A percentile compares a stretch with the other conserved stretches of the same genome.
These are phyloP conservation scores for Nicotiana rustica DNA, from an alignment of 305 asterid species.

Conservation along the genomic window DNA sequence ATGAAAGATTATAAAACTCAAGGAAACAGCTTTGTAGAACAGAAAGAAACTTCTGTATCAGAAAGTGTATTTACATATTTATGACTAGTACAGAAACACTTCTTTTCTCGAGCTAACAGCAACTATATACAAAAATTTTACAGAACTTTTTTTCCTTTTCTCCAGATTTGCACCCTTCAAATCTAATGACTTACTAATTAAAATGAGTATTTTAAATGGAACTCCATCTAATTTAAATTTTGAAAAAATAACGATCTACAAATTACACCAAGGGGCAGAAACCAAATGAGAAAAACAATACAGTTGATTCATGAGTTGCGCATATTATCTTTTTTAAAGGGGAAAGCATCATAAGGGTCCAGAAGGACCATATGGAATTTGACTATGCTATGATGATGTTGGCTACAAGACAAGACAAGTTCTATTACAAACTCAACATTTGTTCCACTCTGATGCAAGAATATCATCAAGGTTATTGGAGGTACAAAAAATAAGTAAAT, in stretches of 20 bases:
- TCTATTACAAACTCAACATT: neutral
- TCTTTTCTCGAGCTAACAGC: neutral
- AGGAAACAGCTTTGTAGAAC: constrained; percentile 25
- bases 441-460: neutral
- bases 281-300: neutral
- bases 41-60: neutral
- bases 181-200: neutral
- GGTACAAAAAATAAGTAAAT: neutral
- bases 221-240: neutral
- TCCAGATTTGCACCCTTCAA: neutral
- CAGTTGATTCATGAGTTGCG: neutral
- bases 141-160: neutral
- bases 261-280: neutral
- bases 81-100: neutral
- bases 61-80: neutral
- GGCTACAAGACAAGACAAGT: neutral
- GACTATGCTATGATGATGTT: neutral
- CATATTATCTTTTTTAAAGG: neutral
- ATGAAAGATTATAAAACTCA: constrained; percentile 38
- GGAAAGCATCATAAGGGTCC: neutral
- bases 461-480: constrained; percentile 10
- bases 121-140: neutral
- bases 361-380: neutral
- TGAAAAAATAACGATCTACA: neutral
- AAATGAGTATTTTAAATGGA: neutral